These are phyloP conservation scores for Cutaneotrichosporon cutaneum DNA, from an alignment of 1,284 basidiomycete species.

Conservation along the genomic window DNA sequence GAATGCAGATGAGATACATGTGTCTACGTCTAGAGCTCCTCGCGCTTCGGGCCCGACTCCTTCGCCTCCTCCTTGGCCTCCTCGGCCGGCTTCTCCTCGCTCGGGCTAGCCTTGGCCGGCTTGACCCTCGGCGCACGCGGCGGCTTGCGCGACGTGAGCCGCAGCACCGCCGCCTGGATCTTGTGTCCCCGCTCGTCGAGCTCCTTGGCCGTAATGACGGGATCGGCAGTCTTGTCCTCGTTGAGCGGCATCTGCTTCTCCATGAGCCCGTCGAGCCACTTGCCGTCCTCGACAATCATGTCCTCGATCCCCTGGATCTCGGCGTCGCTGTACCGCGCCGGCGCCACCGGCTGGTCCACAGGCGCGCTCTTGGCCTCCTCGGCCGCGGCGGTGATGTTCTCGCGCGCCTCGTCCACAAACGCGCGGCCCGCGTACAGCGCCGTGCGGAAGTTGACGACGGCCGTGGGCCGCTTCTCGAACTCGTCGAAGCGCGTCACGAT, in stretches of 20 bases:
- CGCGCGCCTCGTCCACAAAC: conserved; percentile 75
- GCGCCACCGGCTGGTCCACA: conserved; percentile 55
- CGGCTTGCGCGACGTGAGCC: conserved; percentile 15
- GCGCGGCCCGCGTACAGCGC: conserved; percentile 60
- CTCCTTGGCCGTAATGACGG: conserved; percentile 74
- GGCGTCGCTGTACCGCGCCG: conserved; percentile 74
- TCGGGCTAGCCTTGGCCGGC: conserved; percentile 8
- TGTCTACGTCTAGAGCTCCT: conserved; percentile 16
- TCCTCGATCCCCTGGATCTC: conserved; percentile 74
- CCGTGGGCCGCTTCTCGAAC: conserved; percentile 68
- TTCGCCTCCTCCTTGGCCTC: background rate
- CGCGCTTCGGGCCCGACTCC: conserved; percentile 9
- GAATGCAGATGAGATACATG: conserved; percentile 4
- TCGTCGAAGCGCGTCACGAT: conserved; percentile 84
- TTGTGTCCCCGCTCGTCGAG: conserved; percentile 76
- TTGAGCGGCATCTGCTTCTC: conserved; percentile 70
- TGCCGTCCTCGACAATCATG: conserved; percentile 70
- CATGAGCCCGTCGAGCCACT: conserved; percentile 74
- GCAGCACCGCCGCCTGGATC: conserved; percentile 66
- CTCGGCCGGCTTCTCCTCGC: background rate
- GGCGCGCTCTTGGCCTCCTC: conserved; percentile 53
- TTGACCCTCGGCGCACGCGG: conserved; percentile 20
- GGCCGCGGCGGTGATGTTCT: conserved; percentile 59
- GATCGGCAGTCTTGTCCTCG: conserved; percentile 66
- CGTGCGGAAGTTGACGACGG: conserved; percentile 65